Percentiles rank a stretch among this genome's conserved stretches.
phyloP scores from a whole-genome alignment of 495 filamentous ascomycete species.

The Thermothielavioides terrestris region DNA sequence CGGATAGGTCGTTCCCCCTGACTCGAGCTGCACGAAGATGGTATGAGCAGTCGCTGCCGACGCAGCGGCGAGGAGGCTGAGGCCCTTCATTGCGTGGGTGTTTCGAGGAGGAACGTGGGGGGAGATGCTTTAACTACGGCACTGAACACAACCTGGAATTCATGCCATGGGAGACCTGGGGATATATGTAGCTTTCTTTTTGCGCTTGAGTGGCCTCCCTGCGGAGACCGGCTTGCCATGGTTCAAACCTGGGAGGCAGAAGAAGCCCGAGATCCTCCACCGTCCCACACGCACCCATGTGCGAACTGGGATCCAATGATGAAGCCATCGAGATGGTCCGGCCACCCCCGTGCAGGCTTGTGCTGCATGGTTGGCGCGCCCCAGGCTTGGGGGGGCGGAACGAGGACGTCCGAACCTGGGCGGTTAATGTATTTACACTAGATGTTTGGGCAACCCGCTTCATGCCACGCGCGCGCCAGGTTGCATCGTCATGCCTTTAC shows the following conservation, averaged over 20 bases:
- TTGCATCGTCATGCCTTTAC: too few relatives aligned
- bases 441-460: background rate
- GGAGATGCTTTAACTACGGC: background rate
- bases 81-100: constrained; percentile 16
- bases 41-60: constrained; percentile 43
- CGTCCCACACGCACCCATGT: background rate
- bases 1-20: constrained; percentile 29
- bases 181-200: background rate
- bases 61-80: constrained; percentile 24
- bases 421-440: constrained; percentile 10
- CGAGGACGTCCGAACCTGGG: constrained; percentile 8
- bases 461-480: background rate
- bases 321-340: background rate
- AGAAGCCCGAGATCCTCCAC: too few relatives aligned
- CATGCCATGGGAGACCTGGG: background rate
- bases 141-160: background rate
- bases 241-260: too few relatives aligned
- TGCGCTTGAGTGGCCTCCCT: too few relatives aligned
- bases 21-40: constrained; percentile 46
- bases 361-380: background rate
- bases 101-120: background rate
- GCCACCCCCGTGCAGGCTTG: background rate
- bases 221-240: too few relatives aligned
- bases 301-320: constrained; percentile 4
- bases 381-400: constrained; percentile 8